Conservation (phyloP, 139 green algal genomes). For the Ettlia oleoabundans region DNA sequence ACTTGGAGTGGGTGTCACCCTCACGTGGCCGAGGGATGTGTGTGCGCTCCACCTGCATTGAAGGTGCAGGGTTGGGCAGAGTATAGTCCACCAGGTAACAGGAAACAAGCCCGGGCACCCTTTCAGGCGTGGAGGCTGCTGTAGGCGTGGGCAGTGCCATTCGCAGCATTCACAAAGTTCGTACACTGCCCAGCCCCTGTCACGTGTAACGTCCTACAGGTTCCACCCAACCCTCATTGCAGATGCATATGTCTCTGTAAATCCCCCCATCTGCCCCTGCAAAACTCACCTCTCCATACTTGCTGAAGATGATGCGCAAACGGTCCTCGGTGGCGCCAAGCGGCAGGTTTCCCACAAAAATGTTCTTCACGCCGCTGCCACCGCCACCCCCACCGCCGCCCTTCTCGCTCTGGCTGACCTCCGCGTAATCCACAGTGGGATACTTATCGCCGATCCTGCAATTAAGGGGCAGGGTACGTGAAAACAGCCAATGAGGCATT, state of each 20-base stretch:
- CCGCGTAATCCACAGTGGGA: slow-evolving; percentile 81
- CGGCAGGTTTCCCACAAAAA: slow-evolving; percentile 89
- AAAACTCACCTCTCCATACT: slow-evolving; percentile 77
- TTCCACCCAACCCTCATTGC: no score
- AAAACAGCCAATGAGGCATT: background rate
- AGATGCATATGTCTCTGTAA: no score
- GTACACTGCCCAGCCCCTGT: no score
- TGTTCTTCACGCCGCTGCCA: slow-evolving; percentile 30
- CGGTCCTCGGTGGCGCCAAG: slow-evolving; percentile 67
- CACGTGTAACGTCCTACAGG: no score
- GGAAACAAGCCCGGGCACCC: no score
- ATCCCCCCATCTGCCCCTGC: background rate
- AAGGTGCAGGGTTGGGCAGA: background rate
- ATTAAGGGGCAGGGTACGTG: background rate
- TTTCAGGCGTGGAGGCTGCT: no score
- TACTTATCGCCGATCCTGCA: slow-evolving; percentile 58
- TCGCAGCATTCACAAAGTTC: no score
- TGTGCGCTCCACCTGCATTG: slow-evolving; percentile 27
- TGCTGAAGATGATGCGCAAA: slow-evolving; percentile 71
- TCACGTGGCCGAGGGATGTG: slow-evolving; percentile 54
- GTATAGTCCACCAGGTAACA: no score
- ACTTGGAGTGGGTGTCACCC: slow-evolving; percentile 66
- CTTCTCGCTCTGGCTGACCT: slow-evolving; percentile 60
- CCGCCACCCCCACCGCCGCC: slow-evolving; percentile 7
- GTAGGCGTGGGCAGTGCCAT: no score